Evolutionary conservation across 2,329 filamentous ascomycete genomes (phyloP).

Genomic region (Botrytis pseudocinerea): DNA sequence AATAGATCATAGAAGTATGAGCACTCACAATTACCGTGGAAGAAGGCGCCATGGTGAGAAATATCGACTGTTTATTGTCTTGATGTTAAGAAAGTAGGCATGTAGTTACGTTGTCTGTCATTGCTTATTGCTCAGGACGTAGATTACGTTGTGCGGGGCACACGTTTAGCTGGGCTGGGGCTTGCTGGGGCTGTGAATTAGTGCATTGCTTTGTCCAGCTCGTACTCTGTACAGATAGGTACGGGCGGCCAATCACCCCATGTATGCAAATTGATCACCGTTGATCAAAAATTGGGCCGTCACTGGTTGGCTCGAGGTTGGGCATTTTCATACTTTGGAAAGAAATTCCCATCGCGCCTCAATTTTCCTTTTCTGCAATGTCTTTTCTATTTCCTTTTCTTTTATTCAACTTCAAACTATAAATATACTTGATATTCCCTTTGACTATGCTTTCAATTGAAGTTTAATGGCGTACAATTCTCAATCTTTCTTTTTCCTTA

Average conservation of each 20-base stretch:
- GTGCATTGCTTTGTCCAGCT: too few relatives aligned
- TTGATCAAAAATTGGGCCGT: constrained; percentile 12
- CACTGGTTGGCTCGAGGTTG: not conserved
- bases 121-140: not conserved
- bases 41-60: constrained; percentile 44
- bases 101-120: not conserved
- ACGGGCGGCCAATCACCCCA: not conserved
- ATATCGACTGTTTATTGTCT: not conserved
- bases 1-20: not conserved
- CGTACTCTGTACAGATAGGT: not conserved
- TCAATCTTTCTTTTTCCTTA: not conserved
- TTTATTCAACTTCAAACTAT: not conserved
- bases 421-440: not conserved
- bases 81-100: not conserved
- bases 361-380: not conserved
- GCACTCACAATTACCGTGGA: constrained; percentile 39
- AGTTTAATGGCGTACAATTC: not conserved
- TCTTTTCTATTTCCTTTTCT: not conserved
- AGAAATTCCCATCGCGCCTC: not conserved
- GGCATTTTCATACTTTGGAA: constrained; percentile 2
- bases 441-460: not conserved
- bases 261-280: not conserved
- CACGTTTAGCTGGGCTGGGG: not conserved
- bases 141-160: constrained; percentile 11
- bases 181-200: not conserved